Evolutionary conservation across 176 grass and related monocot species (phyloP).

Genomic region (Cenchrus fungigraminus): DNA sequence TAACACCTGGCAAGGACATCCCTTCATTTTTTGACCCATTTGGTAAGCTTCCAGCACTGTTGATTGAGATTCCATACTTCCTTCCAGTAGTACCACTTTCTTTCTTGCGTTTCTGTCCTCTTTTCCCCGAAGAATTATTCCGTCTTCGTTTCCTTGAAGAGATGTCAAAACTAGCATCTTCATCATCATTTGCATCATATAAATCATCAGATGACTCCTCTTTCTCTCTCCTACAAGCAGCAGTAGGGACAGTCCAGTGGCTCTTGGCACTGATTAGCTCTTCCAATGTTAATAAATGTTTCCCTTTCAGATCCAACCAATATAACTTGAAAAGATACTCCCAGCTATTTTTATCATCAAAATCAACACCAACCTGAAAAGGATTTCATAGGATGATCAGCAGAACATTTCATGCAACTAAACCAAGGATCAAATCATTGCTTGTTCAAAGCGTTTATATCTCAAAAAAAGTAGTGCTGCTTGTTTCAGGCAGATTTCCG

Average conservation of each 20-base stretch:
- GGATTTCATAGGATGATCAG: neutral
- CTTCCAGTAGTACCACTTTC: constrained; percentile 41
- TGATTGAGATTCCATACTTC: constrained; percentile 46
- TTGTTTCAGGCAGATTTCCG: constrained; percentile 11
- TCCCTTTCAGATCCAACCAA: constrained; percentile 93
- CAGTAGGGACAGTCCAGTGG: constrained; percentile 56
- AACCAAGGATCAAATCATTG: constrained; percentile 23
- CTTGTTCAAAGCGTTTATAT: neutral
- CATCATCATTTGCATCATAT: constrained; percentile 79
- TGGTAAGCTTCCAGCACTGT: constrained; percentile 39
- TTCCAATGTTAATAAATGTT: constrained; percentile 70
- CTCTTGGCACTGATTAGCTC: constrained; percentile 79
- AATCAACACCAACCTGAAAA: constrained; percentile 81
- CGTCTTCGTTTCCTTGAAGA: constrained; percentile 52
- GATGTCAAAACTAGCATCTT: constrained; percentile 72
- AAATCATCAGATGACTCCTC: constrained; percentile 79
- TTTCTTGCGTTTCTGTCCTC: constrained; percentile 61
- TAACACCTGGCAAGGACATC: constrained; percentile 47
- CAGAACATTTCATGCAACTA: constrained; percentile 1
- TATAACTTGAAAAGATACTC: constrained; percentile 99
- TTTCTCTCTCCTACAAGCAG: constrained; percentile 57
- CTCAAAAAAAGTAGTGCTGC: neutral
- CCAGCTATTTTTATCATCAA: constrained; percentile 96
- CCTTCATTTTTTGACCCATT: constrained; percentile 51
- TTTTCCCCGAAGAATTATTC: constrained; percentile 56